Evolutionary conservation across 192 early-diverging fungal genomes (phyloP), one percentile per base, ranked within the genome.

Genomic region (Entomortierella chlamydospora): DNA sequence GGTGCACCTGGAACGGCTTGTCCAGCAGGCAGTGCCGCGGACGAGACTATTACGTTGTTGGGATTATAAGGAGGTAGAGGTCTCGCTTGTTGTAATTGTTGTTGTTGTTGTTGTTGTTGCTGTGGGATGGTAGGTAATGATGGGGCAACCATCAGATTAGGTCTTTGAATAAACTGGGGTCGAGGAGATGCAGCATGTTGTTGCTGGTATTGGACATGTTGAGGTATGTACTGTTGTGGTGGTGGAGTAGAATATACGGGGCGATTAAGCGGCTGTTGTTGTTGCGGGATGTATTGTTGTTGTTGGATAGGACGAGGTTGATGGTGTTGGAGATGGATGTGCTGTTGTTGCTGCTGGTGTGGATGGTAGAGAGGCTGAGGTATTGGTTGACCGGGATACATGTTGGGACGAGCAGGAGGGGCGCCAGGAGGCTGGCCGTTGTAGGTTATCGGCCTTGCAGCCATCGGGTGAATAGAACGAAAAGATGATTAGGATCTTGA

Each of bases 401-500:
- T 60, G 34, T 56, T 53, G 15, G 67, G 73, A 31, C 73, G 73
- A n/a, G 61, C 54, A 2, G 71, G 70, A 41, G 61, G 61, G 2
- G 23, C 53, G 31, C 70, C 70, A n/a, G 70, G 71, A 17, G 67
- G 57, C 33, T 61, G 67, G 50, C 73, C 73, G 23, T 31, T 54
- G 61, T 68, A 68, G 45, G 66, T 61, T 61, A 78, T 69, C 41
- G 73, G 73, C 66, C 73, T 29, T 23, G 73, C 73, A 51, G 73
- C 73, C 67, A 78, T 78, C 9, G 61, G 15, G 50, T 15, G 25
- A 51, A 55, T 29, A 18, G 51, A 56, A 11, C 15, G 15, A 47
- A 17, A 47, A 12, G 34, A 37, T 7, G 34, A n/a, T n/a, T n/a
- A n/a, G n/a, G n/a, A n/a, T n/a, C n/a, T n/a, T n/a, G n/a, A n/a